These are phyloP conservation scores for Neospermospora avenae DNA, from an alignment of 2,329 filamentous ascomycete genomes.

Conservation along the genomic window DNA sequence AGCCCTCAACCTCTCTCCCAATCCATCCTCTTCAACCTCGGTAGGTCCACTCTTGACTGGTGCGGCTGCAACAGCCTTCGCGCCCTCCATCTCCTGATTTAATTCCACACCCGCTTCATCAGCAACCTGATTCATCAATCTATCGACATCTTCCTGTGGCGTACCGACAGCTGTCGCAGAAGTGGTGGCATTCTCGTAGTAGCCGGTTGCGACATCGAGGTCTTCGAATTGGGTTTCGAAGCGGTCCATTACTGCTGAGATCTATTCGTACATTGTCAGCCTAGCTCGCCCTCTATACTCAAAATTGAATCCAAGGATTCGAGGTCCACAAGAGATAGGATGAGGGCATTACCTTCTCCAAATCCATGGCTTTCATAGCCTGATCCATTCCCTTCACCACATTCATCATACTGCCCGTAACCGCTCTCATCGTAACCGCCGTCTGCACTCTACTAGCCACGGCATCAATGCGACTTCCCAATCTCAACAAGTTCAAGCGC, in stretches of 20 bases:
- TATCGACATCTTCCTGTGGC: slow-evolving; percentile 82
- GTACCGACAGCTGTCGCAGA: slow-evolving; percentile 72
- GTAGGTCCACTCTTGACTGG: slow-evolving; percentile 62
- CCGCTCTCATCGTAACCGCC: slow-evolving; percentile 59
- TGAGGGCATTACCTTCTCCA: slow-evolving; percentile 51
- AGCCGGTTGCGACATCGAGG: slow-evolving; percentile 44
- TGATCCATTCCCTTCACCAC: slow-evolving; percentile 59
- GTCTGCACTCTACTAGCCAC: slow-evolving; percentile 59
- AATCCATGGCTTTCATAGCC: slow-evolving; percentile 61
- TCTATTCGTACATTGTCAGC: slow-evolving; percentile 38
- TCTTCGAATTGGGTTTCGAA: slow-evolving; percentile 57
- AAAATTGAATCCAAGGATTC: neutral
- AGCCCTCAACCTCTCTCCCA: slow-evolving; percentile 56
- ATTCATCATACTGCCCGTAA: slow-evolving; percentile 59
- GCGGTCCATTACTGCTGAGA: slow-evolving; percentile 63
- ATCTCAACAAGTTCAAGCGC: slow-evolving; percentile 54
- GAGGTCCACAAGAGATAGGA: neutral
- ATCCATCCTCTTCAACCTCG: slow-evolving; percentile 73
- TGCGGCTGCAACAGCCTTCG: slow-evolving; percentile 55
- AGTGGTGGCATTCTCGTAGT: slow-evolving; percentile 79
- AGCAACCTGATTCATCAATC: slow-evolving; percentile 78
- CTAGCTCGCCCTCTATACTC: neutral
- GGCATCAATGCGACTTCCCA: slow-evolving; percentile 57
- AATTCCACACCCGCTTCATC: slow-evolving; percentile 86
- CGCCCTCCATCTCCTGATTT: slow-evolving; percentile 64